Conservation (phyloP, 768 basidiomycete species). For the Phylloporus sp. region DNA sequence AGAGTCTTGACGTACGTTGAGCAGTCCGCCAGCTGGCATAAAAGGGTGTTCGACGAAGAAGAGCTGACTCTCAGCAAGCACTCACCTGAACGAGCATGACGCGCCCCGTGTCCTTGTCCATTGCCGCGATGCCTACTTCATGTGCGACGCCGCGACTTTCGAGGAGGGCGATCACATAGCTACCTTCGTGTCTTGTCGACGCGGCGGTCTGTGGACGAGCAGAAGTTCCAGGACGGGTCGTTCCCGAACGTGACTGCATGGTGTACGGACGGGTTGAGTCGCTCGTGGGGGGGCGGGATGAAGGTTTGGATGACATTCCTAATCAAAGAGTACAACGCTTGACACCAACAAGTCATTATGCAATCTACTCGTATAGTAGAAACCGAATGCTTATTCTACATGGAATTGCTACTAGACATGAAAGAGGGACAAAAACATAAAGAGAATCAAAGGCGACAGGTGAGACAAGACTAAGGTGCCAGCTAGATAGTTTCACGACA, state of each 20-base stretch:
- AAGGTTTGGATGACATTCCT: constrained; percentile 10
- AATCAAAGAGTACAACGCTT: not conserved
- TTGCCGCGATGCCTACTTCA: constrained; percentile 84
- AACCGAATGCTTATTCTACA: constrained; percentile 32
- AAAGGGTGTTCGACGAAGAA: not conserved
- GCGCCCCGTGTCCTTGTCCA: constrained; percentile 75
- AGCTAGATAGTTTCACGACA: constrained; percentile 18
- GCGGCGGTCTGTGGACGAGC: constrained; percentile 63
- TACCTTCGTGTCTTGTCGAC: constrained; percentile 56
- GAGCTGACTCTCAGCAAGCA: not conserved
- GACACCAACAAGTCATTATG: too few species aligned
- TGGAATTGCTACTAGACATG: constrained; percentile 32
- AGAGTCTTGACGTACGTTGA: constrained; percentile 87
- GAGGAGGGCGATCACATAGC: constrained; percentile 63
- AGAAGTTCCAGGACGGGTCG: constrained; percentile 28
- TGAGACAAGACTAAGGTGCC: constrained; percentile 21
- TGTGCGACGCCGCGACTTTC: constrained; percentile 76
- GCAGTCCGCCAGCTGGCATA: constrained; percentile 69
- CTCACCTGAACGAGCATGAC: constrained; percentile 77
- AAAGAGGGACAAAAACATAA: constrained; percentile 8
- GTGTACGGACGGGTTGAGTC: constrained; percentile 45
- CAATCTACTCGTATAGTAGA: not conserved
- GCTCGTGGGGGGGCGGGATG: constrained; percentile 10
- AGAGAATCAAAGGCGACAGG: constrained; percentile 4
- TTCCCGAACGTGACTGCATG: constrained; percentile 52